These are phyloP conservation scores for Xerocomellus amylosporus DNA, from an alignment of 768 basidiomycete species.

Conservation along the genomic window DNA sequence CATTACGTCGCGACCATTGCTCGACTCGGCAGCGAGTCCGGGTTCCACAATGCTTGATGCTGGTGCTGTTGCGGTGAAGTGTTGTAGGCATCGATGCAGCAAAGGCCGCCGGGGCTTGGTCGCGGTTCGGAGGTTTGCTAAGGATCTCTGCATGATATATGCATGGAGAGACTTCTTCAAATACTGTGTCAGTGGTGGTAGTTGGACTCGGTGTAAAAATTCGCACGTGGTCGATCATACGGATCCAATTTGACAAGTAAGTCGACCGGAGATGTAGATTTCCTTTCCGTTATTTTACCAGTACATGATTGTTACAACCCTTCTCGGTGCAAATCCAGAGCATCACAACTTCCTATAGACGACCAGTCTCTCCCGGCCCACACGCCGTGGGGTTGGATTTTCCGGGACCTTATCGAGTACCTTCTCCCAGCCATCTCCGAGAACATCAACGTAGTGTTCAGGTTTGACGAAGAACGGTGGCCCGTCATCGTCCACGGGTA, in stretches of 20 bases:
- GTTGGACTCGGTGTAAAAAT: constrained; percentile 3
- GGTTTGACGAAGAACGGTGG: constrained; percentile 63
- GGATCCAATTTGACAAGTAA: neutral
- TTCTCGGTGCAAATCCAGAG: neutral
- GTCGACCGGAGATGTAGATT: neutral
- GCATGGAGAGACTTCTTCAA: constrained; percentile 8
- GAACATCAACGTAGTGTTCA: constrained; percentile 51
- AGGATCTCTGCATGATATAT: constrained; percentile 22
- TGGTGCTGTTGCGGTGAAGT: constrained; percentile 13
- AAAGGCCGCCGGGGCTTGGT: constrained; percentile 7
- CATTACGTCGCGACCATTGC: constrained; percentile 5
- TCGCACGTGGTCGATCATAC: constrained; percentile 11
- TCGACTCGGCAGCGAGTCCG: constrained; percentile 2
- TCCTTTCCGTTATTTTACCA: neutral
- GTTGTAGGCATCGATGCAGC: constrained; percentile 4
- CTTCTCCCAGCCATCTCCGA: constrained; percentile 51
- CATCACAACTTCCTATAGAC: constrained; percentile 29
- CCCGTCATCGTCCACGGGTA: constrained; percentile 44
- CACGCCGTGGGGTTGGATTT: constrained; percentile 40
- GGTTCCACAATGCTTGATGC: constrained; percentile 2
- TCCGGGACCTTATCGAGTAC: constrained; percentile 52
- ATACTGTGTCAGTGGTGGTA: neutral
- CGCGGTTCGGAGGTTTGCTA: constrained; percentile 18
- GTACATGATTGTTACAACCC: neutral
- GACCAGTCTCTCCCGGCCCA: constrained; percentile 49